phyloP scores from a whole-genome alignment of 768 basidiomycete species.

The Lyophyllum atratum region DNA sequence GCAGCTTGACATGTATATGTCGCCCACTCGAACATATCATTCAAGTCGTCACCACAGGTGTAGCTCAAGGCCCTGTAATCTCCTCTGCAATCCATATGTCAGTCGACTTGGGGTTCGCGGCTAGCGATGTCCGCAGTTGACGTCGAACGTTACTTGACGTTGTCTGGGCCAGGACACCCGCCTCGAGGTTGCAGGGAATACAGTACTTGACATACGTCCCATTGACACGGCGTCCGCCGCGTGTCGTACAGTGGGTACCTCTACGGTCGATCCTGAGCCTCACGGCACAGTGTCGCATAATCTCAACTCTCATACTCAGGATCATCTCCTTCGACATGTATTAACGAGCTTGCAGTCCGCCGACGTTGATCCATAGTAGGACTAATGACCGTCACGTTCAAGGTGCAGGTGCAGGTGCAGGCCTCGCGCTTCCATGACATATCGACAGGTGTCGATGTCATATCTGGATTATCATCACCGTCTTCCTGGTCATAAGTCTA shows the following conservation, averaged over 20 bases:
- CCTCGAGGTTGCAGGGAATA: neutral
- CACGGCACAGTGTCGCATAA: neutral
- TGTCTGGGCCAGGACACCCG: neutral
- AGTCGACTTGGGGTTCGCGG: neutral
- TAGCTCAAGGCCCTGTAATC: neutral
- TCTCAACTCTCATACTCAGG: no score
- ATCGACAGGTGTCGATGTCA: neutral
- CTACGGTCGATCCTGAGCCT: neutral
- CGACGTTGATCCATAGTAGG: no score
- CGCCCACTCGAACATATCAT: neutral
- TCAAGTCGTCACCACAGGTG: neutral
- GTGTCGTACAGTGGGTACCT: neutral
- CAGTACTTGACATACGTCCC: neutral
- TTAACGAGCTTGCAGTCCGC: no score
- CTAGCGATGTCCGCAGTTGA: neutral
- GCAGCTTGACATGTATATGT: neutral
- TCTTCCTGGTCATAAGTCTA: neutral
- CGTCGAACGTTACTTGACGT: neutral
- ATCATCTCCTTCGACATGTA: no score
- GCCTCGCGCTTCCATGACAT: conserved; percentile 1
- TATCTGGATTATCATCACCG: neutral
- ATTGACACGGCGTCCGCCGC: no score
- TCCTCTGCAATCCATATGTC: neutral
- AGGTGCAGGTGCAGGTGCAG: neutral
- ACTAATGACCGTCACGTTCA: neutral